A percentile compares a stretch with the other conserved stretches of the same genome.
Evolutionary conservation across 805 yeast genomes (phyloP).

Genomic region (Scheffersomyces stipitis): DNA sequence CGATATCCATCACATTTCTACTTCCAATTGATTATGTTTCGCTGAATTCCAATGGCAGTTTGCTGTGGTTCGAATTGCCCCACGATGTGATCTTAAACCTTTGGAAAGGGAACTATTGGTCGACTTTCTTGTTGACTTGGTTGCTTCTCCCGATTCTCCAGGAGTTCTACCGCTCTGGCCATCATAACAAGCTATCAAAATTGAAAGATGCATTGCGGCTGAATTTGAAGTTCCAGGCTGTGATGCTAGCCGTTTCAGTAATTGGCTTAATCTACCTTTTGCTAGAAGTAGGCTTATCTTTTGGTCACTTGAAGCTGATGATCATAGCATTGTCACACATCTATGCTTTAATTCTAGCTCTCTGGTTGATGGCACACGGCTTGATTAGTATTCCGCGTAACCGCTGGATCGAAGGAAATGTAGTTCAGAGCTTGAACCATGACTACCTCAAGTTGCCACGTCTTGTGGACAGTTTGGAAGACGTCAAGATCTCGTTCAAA

Average conservation of each 20-base stretch:
- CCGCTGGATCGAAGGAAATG: slow-evolving; percentile 37
- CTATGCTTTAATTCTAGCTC: slow-evolving; percentile 69
- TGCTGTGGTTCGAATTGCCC: slow-evolving; percentile 45
- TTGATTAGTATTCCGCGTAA: slow-evolving; percentile 63
- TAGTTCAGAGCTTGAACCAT: slow-evolving; percentile 27
- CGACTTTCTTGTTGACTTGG: slow-evolving; percentile 81
- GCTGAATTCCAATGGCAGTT: slow-evolving; percentile 35
- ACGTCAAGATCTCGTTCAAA: slow-evolving; percentile 57
- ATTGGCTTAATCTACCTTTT: slow-evolving; percentile 61
- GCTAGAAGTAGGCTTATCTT: slow-evolving; percentile 50
- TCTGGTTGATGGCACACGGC: slow-evolving; percentile 87
- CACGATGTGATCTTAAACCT: slow-evolving; percentile 49
- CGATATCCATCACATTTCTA: slow-evolving; percentile 69
- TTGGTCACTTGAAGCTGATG: slow-evolving; percentile 60
- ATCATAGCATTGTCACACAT: slow-evolving; percentile 76
- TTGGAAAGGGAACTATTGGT: slow-evolving; percentile 82
- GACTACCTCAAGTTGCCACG: slow-evolving; percentile 56
- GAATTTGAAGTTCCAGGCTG: slow-evolving; percentile 60
- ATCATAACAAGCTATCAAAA: slow-evolving; percentile 46
- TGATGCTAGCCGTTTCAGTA: slow-evolving; percentile 52
- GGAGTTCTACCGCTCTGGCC: slow-evolving; percentile 71
- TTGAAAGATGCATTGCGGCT: slow-evolving; percentile 56
- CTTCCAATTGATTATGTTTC: slow-evolving; percentile 75
- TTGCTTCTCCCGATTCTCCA: slow-evolving; percentile 68
- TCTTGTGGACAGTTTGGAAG: slow-evolving; percentile 60